Conservation (phyloP, 805 yeast species). For the Sugiyamaella smithiae region DNA sequence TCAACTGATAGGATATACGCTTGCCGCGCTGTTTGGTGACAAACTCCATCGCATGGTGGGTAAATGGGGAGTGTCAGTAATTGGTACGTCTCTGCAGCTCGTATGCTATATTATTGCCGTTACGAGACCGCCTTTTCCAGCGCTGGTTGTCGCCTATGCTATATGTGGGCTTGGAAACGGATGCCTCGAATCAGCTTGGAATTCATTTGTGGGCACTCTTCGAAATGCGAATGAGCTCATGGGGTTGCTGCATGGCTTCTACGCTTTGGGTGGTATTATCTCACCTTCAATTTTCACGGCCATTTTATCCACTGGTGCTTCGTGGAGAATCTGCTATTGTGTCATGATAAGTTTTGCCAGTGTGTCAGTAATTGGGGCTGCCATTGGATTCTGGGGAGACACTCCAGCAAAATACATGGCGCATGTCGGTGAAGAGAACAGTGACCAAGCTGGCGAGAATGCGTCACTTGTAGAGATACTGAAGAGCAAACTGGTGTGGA, state of each 20-base stretch:
- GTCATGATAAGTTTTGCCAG: conserved; percentile 43
- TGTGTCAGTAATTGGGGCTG: conserved; percentile 33
- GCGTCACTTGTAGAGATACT: conserved; percentile 4
- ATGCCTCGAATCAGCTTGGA: conserved; percentile 52
- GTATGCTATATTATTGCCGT: conserved; percentile 40
- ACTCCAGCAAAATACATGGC: conserved; percentile 16
- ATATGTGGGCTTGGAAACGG: conserved; percentile 57
- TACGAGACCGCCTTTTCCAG: conserved; percentile 40
- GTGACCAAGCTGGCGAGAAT: not conserved
- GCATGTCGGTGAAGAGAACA: not conserved
- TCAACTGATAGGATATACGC: conserved; percentile 53
- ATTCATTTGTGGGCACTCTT: conserved; percentile 47
- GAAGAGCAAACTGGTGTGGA: conserved; percentile 5
- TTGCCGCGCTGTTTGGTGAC: conserved; percentile 50
- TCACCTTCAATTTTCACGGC: conserved; percentile 64
- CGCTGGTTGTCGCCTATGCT: conserved; percentile 41
- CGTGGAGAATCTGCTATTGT: conserved; percentile 54
- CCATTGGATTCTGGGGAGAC: conserved; percentile 44
- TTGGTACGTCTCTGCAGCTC: conserved; percentile 39
- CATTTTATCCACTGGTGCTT: conserved; percentile 47
- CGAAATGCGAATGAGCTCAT: conserved; percentile 55
- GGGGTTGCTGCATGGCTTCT: conserved; percentile 64
- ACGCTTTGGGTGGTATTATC: conserved; percentile 69
- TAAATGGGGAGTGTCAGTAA: conserved; percentile 42
- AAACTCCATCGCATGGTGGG: conserved; percentile 44